Percentiles rank a stretch among this genome's conserved stretches.
phyloP scores from a whole-genome alignment of 768 basidiomycete genomes.

The Epithele typhae region DNA sequence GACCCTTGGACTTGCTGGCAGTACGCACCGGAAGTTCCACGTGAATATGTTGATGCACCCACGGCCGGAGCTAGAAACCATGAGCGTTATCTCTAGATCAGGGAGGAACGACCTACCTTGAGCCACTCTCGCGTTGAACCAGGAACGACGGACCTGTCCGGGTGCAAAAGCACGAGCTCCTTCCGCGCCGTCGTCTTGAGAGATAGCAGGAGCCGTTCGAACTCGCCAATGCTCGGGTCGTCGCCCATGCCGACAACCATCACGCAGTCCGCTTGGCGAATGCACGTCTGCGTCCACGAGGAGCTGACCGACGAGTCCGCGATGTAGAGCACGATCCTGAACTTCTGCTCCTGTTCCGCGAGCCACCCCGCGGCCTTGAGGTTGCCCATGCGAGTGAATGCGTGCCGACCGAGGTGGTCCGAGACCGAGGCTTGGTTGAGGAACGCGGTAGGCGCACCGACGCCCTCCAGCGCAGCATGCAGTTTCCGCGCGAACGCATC shows the following conservation, averaged over 20 bases:
- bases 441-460: slow-evolving; percentile 90
- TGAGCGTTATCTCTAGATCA: too few species aligned
- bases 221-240: slow-evolving; percentile 87
- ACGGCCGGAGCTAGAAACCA: slow-evolving; percentile 93
- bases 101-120: slow-evolving; percentile 62
- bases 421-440: slow-evolving; percentile 94
- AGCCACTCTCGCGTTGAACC: slow-evolving; percentile 97
- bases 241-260: slow-evolving; percentile 95
- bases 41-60: slow-evolving; percentile 95
- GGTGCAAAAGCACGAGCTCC: slow-evolving; percentile 90
- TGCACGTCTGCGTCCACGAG: slow-evolving; percentile 98
- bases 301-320: slow-evolving; percentile 93
- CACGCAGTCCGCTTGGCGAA: slow-evolving; percentile 89
- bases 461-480: slow-evolving; percentile 81
- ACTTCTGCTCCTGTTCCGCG: slow-evolving; percentile 92
- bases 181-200: slow-evolving; percentile 99
- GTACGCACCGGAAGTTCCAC: slow-evolving; percentile 73
- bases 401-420: slow-evolving; percentile 87
- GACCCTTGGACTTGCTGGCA: not conserved
- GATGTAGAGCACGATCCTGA: slow-evolving; percentile 90
- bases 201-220: slow-evolving; percentile 86
- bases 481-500: slow-evolving; percentile 88
- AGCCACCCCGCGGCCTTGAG: slow-evolving; percentile 94
- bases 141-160: slow-evolving; percentile 81
- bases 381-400: slow-evolving; percentile 95